Percentiles rank a stretch among this genome's conserved stretches.
Conservation (phyloP, 768 basidiomycete species). For the Fomitopsis serialis region DNA sequence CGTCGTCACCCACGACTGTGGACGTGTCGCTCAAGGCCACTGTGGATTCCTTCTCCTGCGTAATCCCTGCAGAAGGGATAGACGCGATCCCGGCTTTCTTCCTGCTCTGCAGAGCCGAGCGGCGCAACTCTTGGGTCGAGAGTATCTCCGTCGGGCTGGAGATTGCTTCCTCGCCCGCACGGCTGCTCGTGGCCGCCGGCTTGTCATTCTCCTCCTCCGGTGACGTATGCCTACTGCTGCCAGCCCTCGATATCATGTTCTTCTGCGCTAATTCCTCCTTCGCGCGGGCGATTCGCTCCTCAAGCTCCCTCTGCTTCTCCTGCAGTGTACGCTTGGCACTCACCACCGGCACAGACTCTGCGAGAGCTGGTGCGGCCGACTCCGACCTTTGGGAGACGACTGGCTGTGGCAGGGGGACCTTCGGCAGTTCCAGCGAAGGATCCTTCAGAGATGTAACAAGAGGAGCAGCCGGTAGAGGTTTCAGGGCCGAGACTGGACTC, state of each 20-base stretch:
- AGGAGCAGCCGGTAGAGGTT: no score
- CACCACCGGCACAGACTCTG: neutral
- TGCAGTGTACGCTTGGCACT: neutral
- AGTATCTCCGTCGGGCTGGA: neutral
- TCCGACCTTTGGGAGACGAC: neutral
- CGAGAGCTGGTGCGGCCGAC: neutral
- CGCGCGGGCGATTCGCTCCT: slow-evolving; percentile 8
- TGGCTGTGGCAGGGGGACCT: no score
- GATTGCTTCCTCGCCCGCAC: neutral
- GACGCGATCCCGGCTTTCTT: neutral
- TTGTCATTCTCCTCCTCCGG: neutral
- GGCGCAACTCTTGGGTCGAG: neutral
- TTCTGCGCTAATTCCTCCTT: slow-evolving; percentile 6
- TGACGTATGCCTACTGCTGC: neutral
- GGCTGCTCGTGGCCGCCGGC: neutral
- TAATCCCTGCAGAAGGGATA: neutral
- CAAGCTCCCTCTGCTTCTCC: slow-evolving; percentile 8
- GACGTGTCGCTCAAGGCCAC: neutral
- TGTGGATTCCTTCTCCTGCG: neutral
- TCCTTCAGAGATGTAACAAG: no score
- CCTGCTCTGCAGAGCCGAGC: neutral
- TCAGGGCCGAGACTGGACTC: no score
- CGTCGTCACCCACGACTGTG: neutral
- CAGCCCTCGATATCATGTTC: neutral
- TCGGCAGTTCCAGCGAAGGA: no score